phyloP scores from a whole-genome alignment of 2,329 filamentous ascomycete genomes.

The Chrysoporthe austroafricana region DNA sequence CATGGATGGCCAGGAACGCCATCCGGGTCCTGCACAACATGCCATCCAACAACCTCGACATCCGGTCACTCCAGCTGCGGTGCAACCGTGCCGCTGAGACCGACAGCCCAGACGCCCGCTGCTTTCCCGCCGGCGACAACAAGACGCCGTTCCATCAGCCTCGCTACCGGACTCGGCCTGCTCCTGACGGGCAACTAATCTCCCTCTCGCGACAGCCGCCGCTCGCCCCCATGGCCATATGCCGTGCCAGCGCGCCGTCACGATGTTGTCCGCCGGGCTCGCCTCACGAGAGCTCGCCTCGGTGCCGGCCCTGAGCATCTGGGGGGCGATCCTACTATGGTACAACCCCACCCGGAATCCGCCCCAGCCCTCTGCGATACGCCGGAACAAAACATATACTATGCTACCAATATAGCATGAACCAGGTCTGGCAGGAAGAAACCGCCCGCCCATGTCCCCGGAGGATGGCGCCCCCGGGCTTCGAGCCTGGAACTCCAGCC shows the following conservation, averaged over 20 bases:
- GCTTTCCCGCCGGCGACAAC: neutral
- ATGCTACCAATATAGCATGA: neutral
- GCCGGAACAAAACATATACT: neutral
- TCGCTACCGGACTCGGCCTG: neutral
- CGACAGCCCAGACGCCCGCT: neutral
- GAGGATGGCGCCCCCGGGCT: constrained; percentile 3
- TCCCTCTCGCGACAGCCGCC: neutral
- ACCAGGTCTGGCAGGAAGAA: neutral
- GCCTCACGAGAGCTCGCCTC: neutral
- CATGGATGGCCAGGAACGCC: constrained; percentile 1
- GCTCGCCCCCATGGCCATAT: neutral
- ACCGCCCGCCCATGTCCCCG: neutral
- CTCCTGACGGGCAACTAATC: neutral
- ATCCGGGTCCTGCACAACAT: constrained; percentile 1
- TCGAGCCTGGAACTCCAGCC: neutral
- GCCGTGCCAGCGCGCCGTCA: neutral
- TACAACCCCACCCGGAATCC: neutral
- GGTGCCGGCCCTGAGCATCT: neutral
- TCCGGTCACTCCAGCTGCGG: neutral
- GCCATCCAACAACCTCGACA: neutral
- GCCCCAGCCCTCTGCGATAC: neutral
- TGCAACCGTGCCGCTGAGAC: neutral
- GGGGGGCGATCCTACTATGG: neutral
- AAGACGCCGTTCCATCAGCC: neutral
- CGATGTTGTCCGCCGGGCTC: neutral